Evolutionary conservation across 495 filamentous ascomycete genomes (phyloP).

Genomic region (Podospora bellae-mahoneyi): DNA sequence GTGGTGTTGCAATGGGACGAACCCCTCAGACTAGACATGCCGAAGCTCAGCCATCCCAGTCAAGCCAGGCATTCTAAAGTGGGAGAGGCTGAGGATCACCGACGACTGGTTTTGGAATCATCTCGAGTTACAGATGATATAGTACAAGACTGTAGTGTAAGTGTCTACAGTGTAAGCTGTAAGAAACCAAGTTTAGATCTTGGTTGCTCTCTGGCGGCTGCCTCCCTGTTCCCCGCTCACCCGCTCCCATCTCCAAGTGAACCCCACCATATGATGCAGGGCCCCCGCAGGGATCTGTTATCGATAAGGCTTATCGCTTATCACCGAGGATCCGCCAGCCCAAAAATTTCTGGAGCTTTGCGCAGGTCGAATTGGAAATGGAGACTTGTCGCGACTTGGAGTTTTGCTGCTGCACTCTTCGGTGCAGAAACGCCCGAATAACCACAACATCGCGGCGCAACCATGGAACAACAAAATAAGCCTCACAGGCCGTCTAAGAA

Average conservation of each 20-base stretch:
- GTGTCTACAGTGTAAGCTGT: background rate
- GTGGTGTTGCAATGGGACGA: background rate
- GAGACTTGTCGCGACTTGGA: constrained; percentile 13
- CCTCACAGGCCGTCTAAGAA: constrained; percentile 81
- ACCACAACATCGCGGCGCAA: constrained; percentile 17
- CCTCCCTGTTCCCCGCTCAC: background rate
- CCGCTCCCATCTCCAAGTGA: background rate
- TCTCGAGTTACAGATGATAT: background rate
- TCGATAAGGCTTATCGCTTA: constrained; percentile 25
- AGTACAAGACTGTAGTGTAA: background rate
- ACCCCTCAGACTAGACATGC: constrained; percentile 1
- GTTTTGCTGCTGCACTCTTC: constrained; percentile 13
- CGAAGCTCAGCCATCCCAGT: background rate
- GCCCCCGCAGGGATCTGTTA: constrained; percentile 21
- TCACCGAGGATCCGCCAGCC: constrained; percentile 19
- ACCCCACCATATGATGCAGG: constrained; percentile 11
- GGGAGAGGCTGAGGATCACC: background rate
- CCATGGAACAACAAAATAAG: constrained; percentile 82
- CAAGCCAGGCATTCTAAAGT: background rate
- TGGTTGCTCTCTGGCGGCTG: constrained; percentile 2
- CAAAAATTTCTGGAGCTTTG: constrained; percentile 33
- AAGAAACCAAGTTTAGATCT: background rate
- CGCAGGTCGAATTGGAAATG: constrained; percentile 11
- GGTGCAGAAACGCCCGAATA: constrained; percentile 10
- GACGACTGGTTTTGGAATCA: background rate